Evolutionary conservation across 1,284 basidiomycete species (phyloP).

Genomic region (Puccinia triticina): DNA sequence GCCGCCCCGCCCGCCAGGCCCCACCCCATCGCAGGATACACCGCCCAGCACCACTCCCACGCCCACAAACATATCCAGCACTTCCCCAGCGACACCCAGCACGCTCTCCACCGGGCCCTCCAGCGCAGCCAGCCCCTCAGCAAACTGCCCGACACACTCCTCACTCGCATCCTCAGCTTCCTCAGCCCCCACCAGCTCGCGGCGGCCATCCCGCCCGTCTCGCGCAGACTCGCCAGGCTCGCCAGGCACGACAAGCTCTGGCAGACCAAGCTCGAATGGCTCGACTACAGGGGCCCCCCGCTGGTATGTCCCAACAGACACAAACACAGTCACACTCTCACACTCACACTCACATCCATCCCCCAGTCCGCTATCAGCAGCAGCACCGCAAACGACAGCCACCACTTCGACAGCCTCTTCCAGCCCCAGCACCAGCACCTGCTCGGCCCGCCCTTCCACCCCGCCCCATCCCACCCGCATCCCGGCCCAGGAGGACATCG

Average conservation of each 20-base stretch:
- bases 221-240: neutral
- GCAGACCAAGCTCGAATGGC: slow-evolving; percentile 8
- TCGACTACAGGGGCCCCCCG: neutral
- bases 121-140: neutral
- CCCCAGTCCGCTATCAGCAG: too few relatives aligned
- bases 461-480: neutral
- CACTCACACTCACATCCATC: too few relatives aligned
- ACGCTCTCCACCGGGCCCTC: neutral
- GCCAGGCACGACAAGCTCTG: neutral
- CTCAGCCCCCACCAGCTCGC: neutral
- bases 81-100: neutral
- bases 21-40: slow-evolving; percentile 24
- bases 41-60: slow-evolving; percentile 37
- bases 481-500: too few relatives aligned
- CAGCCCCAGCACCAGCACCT: neutral
- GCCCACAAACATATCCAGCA: neutral
- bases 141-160: neutral
- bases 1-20: slow-evolving; percentile 3
- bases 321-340: neutral
- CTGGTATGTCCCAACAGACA: neutral
- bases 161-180: slow-evolving; percentile 1
- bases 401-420: too few relatives aligned
- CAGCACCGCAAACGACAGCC: too few relatives aligned
- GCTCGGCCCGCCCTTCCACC: neutral
- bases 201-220: neutral